Conservation (phyloP, 495 filamentous ascomycete species). For the Trichoderma erinaceum region DNA sequence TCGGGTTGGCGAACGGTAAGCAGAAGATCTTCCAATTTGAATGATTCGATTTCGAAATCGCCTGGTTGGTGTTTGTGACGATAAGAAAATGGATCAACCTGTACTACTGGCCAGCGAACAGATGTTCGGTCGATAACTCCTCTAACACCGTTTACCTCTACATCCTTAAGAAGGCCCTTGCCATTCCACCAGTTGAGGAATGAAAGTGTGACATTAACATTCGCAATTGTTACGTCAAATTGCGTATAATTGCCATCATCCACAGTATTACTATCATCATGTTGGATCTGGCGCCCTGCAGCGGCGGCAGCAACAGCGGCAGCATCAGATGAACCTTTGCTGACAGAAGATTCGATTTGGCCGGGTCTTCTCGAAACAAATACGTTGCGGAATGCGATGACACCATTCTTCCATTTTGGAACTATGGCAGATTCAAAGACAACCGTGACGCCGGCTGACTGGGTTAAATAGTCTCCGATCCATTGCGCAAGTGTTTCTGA, state of each 20-base stretch:
- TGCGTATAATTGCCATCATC: conserved; percentile 97
- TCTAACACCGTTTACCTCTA: conserved; percentile 90
- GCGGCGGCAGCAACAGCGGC: conserved; percentile 77
- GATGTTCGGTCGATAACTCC: conserved; percentile 89
- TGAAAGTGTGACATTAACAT: conserved; percentile 93
- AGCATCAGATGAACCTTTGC: conserved; percentile 81
- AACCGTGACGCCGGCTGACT: conserved; percentile 89
- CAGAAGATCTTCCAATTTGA: conserved; percentile 90
- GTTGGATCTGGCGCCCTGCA: conserved; percentile 51
- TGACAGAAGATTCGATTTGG: conserved; percentile 68
- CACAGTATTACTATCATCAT: conserved; percentile 38
- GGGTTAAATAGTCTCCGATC: conserved; percentile 93
- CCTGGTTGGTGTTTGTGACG: conserved; percentile 82
- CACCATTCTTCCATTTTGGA: conserved; percentile 86
- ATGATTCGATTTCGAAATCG: conserved; percentile 93
- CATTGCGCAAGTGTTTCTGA: conserved; percentile 85
- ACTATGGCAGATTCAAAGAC: conserved; percentile 98
- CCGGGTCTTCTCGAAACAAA: conserved; percentile 91
- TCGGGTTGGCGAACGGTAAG: conserved; percentile 87
- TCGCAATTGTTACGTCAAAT: conserved; percentile 91
- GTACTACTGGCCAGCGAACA: conserved; percentile 62
- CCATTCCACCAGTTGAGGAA: conserved; percentile 98
- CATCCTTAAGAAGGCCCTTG: conserved; percentile 83
- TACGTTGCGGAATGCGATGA: conserved; percentile 94
- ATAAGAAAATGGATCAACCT: conserved; percentile 77